phyloP scores from a whole-genome alignment of 768 basidiomycete genomes.

The Collybia sp. region DNA sequence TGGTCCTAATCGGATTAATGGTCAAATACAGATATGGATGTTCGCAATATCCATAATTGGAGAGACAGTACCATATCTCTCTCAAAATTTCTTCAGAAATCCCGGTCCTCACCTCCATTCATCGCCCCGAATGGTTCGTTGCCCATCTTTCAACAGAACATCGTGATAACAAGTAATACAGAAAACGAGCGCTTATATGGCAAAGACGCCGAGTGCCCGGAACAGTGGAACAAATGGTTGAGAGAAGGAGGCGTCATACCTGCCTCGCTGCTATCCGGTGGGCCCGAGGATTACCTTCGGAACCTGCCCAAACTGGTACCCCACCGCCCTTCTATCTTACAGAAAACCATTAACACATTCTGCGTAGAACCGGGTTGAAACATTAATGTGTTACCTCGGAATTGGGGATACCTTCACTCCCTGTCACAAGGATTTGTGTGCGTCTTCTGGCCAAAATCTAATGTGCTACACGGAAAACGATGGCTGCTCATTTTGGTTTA shows the following conservation, averaged over 20 bases:
- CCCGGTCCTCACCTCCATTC: slow-evolving; percentile 29
- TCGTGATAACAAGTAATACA: slow-evolving; percentile 14
- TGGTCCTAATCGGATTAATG: not conserved
- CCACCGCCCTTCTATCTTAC: not conserved
- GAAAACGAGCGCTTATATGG: slow-evolving; percentile 67
- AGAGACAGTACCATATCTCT: slow-evolving; percentile 49
- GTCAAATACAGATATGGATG: slow-evolving; percentile 43
- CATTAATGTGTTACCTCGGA: slow-evolving; percentile 83
- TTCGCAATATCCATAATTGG: slow-evolving; percentile 60
- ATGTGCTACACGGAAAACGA: slow-evolving; percentile 77
- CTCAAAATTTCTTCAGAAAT: slow-evolving; percentile 45
- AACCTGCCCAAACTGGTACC: slow-evolving; percentile 48
- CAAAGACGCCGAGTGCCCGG: slow-evolving; percentile 72
- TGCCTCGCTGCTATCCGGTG: slow-evolving; percentile 42
- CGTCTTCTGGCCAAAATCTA: slow-evolving; percentile 80
- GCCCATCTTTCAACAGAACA: not conserved
- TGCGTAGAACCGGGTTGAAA: slow-evolving; percentile 43
- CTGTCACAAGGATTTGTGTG: slow-evolving; percentile 82
- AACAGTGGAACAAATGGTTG: slow-evolving; percentile 62
- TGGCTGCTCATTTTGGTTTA: slow-evolving; percentile 83
- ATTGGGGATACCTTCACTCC: slow-evolving; percentile 82
- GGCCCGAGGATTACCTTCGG: slow-evolving; percentile 51
- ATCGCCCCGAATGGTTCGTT: slow-evolving; percentile 33
- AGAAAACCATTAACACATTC: slow-evolving; percentile 28
- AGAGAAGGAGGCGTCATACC: slow-evolving; percentile 44